Conservation (phyloP, 306 rosid species). For the Lathyrus sativus region DNA sequence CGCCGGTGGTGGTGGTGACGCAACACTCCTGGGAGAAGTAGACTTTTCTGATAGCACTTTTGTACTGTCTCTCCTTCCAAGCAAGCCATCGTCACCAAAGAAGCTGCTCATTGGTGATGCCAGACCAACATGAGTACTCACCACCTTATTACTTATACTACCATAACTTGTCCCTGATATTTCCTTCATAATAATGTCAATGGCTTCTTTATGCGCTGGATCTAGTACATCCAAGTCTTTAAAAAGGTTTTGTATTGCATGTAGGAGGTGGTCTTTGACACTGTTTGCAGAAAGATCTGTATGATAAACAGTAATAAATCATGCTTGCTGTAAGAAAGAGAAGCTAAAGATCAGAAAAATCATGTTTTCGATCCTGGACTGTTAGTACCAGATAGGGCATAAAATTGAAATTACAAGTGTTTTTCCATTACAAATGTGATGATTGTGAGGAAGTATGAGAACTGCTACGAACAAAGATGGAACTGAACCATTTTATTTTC, state of each 20-base stretch:
- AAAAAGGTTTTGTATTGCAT: conserved; percentile 69
- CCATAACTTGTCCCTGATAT: conserved; percentile 73
- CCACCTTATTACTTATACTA: conserved; percentile 59
- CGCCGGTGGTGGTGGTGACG: conserved; percentile 17
- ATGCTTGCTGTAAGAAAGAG: conserved; percentile 2
- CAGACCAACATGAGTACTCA: conserved; percentile 67
- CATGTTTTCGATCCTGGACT: background rate
- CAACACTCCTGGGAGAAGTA: conserved; percentile 47
- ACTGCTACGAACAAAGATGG: too few relatives aligned
- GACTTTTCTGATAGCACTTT: conserved; percentile 45
- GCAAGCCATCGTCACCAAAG: conserved; percentile 80
- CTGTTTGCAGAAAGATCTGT: conserved; percentile 73
- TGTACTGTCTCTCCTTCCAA: conserved; percentile 64
- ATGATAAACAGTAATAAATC: conserved; percentile 30
- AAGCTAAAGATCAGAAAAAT: background rate
- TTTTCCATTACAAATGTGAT: too few relatives aligned
- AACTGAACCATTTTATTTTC: too few relatives aligned
- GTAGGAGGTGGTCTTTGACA: conserved; percentile 68
- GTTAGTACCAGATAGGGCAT: too few relatives aligned
- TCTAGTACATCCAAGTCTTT: conserved; percentile 79
- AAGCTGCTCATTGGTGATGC: conserved; percentile 76
- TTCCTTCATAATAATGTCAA: conserved; percentile 88
- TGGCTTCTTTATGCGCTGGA: conserved; percentile 97
- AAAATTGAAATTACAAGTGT: too few relatives aligned
- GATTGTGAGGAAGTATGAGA: too few relatives aligned